Evolutionary conservation across 2,329 filamentous ascomycete genomes (phyloP).

Genomic region (Aureobasidium melanogenum): DNA sequence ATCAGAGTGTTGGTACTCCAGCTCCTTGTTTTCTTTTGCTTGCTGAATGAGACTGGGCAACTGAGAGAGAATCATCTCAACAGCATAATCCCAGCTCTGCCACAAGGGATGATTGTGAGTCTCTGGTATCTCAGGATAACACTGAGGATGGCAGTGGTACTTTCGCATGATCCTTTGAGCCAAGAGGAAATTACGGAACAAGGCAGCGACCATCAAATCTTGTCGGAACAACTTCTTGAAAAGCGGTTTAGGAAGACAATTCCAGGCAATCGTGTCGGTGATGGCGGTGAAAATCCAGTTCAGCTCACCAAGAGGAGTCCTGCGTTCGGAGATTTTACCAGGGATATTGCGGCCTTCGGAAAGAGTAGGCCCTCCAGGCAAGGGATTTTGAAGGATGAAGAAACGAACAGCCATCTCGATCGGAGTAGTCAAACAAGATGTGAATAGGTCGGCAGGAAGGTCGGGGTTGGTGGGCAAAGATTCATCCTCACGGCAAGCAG

Average conservation of each 20-base stretch:
- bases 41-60: conserved; percentile 73
- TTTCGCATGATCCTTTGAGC: conserved; percentile 93
- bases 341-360: conserved; percentile 84
- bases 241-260: conserved; percentile 75
- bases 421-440: conserved; percentile 87
- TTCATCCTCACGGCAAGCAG: conserved; percentile 82
- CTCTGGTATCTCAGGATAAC: conserved; percentile 82
- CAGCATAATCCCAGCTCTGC: conserved; percentile 95
- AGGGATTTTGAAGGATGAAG: conserved; percentile 87
- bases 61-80: conserved; percentile 89
- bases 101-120: conserved; percentile 92
- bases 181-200: conserved; percentile 92
- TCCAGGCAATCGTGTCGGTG: conserved; percentile 98
- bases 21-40: conserved; percentile 65
- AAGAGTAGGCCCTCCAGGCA: conserved; percentile 54
- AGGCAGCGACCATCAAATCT: conserved; percentile 95
- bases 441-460: conserved; percentile 90
- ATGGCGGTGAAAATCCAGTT: conserved; percentile 99
- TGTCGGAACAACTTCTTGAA: conserved; percentile 97
- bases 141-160: conserved; percentile 91
- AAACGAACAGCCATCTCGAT: conserved; percentile 97
- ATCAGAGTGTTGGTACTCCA: conserved; percentile 87
- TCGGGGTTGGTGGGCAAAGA: conserved; percentile 91
- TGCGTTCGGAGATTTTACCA: conserved; percentile 80
- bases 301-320: conserved; percentile 87